phyloP scores from a whole-genome alignment of 208 protist genomes.

The Herpetomonas tarakana region DNA sequence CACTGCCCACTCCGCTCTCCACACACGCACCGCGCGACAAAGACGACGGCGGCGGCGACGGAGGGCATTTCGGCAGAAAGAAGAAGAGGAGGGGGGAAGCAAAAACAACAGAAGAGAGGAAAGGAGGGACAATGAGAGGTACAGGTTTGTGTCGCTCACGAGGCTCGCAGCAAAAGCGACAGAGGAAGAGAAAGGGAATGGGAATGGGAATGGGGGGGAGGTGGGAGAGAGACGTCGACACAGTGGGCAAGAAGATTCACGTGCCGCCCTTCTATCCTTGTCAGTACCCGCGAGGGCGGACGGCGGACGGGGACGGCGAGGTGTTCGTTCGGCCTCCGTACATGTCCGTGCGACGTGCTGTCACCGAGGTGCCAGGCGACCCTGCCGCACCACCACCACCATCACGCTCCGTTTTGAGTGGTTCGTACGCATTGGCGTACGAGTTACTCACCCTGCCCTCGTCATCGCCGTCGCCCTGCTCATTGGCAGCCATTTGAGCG shows the following conservation, averaged over 20 bases:
- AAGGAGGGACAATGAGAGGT: background rate
- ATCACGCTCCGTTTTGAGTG: conserved; percentile 1
- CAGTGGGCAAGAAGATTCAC: background rate
- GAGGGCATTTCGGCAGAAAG: too few species aligned
- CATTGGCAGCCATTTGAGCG: background rate
- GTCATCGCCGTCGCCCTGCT: background rate
- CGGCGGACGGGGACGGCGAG: conserved; percentile 33
- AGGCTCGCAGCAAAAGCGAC: background rate
- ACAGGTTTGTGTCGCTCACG: background rate
- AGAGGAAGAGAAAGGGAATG: conserved; percentile 4
- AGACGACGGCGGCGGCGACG: too few species aligned
- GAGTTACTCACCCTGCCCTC: background rate
- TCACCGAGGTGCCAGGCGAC: conserved; percentile 5
- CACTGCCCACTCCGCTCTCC: too few species aligned
- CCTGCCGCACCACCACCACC: background rate
- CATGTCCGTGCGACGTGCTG: conserved; percentile 20
- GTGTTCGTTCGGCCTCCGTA: conserved; percentile 3
- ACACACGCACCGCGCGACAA: too few species aligned
- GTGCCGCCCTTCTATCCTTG: background rate
- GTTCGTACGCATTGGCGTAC: conserved; percentile 5
- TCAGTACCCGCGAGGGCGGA: background rate
- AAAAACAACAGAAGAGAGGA: conserved; percentile 1
- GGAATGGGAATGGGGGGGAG: background rate
- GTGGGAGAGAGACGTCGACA: background rate
- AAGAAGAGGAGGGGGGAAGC: background rate